Conservation (phyloP, 768 basidiomycete species). For the Rhodotorula graminis region DNA sequence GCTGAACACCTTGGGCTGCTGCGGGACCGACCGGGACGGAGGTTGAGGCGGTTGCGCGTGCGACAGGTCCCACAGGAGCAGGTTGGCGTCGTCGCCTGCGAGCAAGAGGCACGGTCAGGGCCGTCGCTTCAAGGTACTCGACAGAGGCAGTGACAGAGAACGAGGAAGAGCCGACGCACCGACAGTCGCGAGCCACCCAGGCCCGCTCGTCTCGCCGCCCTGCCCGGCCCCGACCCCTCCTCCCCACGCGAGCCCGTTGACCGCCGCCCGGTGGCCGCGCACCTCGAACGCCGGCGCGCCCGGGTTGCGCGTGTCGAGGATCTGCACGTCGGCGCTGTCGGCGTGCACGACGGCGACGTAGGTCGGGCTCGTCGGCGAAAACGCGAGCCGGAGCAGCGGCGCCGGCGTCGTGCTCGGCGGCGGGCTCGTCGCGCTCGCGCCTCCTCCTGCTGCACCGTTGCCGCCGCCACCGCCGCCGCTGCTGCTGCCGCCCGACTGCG, state of each 20-base stretch:
- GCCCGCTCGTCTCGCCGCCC: constrained; percentile 77
- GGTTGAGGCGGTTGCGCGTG: constrained; percentile 54
- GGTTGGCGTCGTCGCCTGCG: constrained; percentile 84
- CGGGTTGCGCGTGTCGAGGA: constrained; percentile 94
- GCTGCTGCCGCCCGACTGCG: background rate
- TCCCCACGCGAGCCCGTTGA: constrained; percentile 90
- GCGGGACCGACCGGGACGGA: constrained; percentile 48
- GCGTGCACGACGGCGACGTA: constrained; percentile 97
- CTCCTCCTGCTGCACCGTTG: no score
- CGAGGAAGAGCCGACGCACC: constrained; percentile 6
- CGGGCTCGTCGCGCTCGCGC: constrained; percentile 62
- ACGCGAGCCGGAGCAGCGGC: constrained; percentile 77
- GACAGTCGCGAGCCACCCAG: constrained; percentile 55
- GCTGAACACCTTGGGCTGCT: constrained; percentile 58
- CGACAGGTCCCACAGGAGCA: constrained; percentile 86
- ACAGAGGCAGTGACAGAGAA: background rate
- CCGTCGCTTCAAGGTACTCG: background rate
- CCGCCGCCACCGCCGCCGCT: constrained; percentile 56
- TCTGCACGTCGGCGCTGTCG: constrained; percentile 81
- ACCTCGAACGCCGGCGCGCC: constrained; percentile 92
- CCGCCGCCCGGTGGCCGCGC: constrained; percentile 69
- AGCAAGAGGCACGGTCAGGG: background rate
- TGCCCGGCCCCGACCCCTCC: constrained; percentile 50
- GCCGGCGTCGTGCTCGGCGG: constrained; percentile 59
- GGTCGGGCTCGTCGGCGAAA: constrained; percentile 85